A percentile compares a stretch with the other conserved stretches of the same genome.
These are phyloP conservation scores for Rhizomucor miehei DNA, from an alignment of 371 early-diverging fungal species.

Conservation along the genomic window DNA sequence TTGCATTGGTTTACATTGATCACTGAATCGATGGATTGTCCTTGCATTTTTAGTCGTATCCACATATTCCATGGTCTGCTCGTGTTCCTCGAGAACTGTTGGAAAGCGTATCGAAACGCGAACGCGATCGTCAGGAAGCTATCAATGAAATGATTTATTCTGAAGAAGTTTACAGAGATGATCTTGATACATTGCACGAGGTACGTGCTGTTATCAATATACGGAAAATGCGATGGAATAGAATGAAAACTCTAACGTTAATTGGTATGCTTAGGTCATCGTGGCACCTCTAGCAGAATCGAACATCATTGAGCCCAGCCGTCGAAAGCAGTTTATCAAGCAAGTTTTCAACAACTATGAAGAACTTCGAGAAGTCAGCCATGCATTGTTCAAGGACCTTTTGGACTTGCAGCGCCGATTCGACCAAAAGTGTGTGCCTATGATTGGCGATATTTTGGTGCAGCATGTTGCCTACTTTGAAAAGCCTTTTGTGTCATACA, in stretches of 20 bases:
- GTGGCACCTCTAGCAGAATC: constrained; percentile 24
- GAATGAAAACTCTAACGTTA: neutral
- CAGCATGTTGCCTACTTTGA: constrained; percentile 71
- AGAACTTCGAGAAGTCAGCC: constrained; percentile 72
- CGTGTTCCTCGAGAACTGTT: constrained; percentile 70
- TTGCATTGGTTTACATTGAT: too few species aligned
- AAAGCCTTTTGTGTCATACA: constrained; percentile 83
- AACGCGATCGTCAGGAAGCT: constrained; percentile 89
- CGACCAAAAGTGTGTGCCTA: constrained; percentile 62
- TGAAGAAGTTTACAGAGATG: constrained; percentile 85
- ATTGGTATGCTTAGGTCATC: constrained; percentile 22
- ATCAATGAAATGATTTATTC: constrained; percentile 92
- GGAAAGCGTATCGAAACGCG: constrained; percentile 66
- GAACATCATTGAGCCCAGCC: constrained; percentile 47
- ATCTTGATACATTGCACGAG: constrained; percentile 45
- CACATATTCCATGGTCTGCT: constrained; percentile 61
- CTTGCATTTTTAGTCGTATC: constrained; percentile 14
- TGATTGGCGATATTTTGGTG: constrained; percentile 85
- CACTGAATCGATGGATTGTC: neutral
- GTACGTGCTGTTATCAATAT: neutral
- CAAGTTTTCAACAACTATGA: constrained; percentile 83
- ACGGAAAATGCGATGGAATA: neutral
- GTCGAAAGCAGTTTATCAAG: constrained; percentile 64
- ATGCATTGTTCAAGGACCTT: constrained; percentile 68
- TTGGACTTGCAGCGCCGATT: constrained; percentile 64